A percentile compares a stretch with the other conserved stretches of the same genome.
Conservation (phyloP, 2,329 filamentous ascomycete species). For the Dactylonectria estremocensis region DNA sequence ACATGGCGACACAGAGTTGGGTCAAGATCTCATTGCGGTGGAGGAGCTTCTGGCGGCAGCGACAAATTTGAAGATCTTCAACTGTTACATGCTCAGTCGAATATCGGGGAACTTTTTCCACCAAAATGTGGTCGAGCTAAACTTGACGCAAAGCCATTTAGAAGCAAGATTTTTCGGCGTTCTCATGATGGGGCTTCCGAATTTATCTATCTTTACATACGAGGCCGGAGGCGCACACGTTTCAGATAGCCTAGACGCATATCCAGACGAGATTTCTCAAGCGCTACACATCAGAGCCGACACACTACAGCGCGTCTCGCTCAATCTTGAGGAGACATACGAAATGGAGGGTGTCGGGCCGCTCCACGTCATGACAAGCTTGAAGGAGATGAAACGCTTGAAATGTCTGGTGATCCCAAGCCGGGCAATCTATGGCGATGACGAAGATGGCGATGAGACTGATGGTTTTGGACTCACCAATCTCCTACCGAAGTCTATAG, state of each 20-base stretch:
- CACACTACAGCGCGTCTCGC: slow-evolving; percentile 8
- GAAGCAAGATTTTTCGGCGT: not conserved
- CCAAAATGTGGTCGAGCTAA: slow-evolving; percentile 8
- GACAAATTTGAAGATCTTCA: slow-evolving; percentile 3
- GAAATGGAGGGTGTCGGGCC: not conserved
- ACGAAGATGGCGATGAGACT: not conserved
- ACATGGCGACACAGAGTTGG: slow-evolving; percentile 6
- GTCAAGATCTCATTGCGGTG: not conserved
- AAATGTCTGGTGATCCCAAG: slow-evolving; percentile 3
- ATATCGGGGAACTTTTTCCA: not conserved
- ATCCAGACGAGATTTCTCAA: not conserved
- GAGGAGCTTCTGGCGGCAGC: slow-evolving; percentile 9
- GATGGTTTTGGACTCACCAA: slow-evolving; percentile 1
- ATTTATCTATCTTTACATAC: slow-evolving; percentile 8
- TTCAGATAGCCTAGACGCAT: not conserved
- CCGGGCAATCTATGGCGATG: not conserved
- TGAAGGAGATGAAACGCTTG: slow-evolving; percentile 10
- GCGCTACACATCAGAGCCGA: not conserved
- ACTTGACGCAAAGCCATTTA: not conserved
- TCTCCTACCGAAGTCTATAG: slow-evolving; percentile 10
- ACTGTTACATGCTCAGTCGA: not conserved
- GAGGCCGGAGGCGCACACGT: not conserved
- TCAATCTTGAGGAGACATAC: slow-evolving; percentile 2
- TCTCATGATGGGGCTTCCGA: slow-evolving; percentile 1
- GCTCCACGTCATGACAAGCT: not conserved